Conservation (phyloP, 2,329 filamentous ascomycete species). For the Cercospora zeae-maydis region DNA sequence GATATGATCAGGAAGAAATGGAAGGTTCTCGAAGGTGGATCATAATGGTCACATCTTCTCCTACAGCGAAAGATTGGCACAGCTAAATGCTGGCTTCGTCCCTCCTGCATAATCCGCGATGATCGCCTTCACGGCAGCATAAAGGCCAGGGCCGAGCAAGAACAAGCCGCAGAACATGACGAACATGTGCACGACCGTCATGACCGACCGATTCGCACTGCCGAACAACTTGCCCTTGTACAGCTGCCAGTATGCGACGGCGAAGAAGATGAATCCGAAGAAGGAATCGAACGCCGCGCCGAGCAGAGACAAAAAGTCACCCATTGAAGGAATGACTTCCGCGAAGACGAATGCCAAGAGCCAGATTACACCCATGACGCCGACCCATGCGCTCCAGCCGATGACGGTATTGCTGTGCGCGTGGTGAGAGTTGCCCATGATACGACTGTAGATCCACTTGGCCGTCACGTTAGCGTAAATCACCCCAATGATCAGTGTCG, state of each 20-base stretch:
- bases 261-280: constrained; percentile 53
- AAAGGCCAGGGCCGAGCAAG: constrained; percentile 51
- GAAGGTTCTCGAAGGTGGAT: not conserved
- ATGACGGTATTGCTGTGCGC: constrained; percentile 48
- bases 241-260: constrained; percentile 49
- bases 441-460: constrained; percentile 47
- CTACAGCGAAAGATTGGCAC: constrained; percentile 49
- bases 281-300: constrained; percentile 50
- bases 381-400: constrained; percentile 48
- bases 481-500: constrained; percentile 49
- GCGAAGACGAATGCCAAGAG: constrained; percentile 47
- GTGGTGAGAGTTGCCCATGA: constrained; percentile 46
- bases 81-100: constrained; percentile 49
- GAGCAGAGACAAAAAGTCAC: constrained; percentile 49
- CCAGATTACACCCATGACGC: constrained; percentile 46
- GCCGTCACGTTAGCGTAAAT: constrained; percentile 51
- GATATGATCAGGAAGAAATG: too few species aligned
- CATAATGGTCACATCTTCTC: not conserved
- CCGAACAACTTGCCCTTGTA: constrained; percentile 42
- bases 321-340: constrained; percentile 50
- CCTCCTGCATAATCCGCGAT: constrained; percentile 48
- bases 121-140: constrained; percentile 52
- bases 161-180: constrained; percentile 48
- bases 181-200: constrained; percentile 47
- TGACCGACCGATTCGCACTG: constrained; percentile 37